Evolutionary conservation across 495 filamentous ascomycete genomes (phyloP).

Genomic region (Lasiosphaeriaceae sp.): DNA sequence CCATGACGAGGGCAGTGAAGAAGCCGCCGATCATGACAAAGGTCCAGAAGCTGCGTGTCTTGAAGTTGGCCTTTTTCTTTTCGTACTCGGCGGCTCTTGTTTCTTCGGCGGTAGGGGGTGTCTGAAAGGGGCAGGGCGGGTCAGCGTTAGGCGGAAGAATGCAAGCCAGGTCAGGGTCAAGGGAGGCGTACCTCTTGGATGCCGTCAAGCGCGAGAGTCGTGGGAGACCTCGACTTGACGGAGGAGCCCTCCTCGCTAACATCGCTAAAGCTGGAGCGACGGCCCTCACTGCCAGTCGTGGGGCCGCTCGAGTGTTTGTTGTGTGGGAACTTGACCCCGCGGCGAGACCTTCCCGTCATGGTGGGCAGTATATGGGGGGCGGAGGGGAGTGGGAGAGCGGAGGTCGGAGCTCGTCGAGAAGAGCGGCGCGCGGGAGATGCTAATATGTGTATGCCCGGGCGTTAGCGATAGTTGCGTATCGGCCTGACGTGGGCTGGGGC

Average conservation of each 20-base stretch:
- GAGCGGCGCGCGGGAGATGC: no score
- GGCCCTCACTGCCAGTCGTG: conserved; percentile 37
- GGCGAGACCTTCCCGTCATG: conserved; percentile 44
- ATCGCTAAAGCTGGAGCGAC: conserved; percentile 73
- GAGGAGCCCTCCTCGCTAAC: conserved; percentile 64
- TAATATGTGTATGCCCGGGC: no score
- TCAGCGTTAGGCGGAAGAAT: conserved; percentile 6
- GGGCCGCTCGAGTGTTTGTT: conserved; percentile 51
- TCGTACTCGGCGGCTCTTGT: conserved; percentile 67
- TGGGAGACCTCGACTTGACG: conserved; percentile 38
- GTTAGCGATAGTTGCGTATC: no score
- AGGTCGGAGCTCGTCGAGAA: no score
- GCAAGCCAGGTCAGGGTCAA: no score
- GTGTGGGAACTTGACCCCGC: conserved; percentile 82
- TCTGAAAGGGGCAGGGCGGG: conserved; percentile 20
- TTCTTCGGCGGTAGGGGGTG: conserved; percentile 22
- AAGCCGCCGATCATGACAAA: conserved; percentile 95
- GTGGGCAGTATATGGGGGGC: conserved; percentile 17
- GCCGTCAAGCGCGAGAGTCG: conserved; percentile 25
- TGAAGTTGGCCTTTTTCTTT: conserved; percentile 98
- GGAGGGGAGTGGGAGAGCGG: no score
- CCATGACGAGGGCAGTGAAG: conserved; percentile 85
- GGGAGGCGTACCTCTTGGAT: conserved; percentile 33
- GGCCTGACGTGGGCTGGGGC: no score
- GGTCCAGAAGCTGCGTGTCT: conserved; percentile 96